These are phyloP conservation scores for Fusarium odoratissimum DNA, from an alignment of 2,329 filamentous ascomycete genomes.

Conservation along the genomic window DNA sequence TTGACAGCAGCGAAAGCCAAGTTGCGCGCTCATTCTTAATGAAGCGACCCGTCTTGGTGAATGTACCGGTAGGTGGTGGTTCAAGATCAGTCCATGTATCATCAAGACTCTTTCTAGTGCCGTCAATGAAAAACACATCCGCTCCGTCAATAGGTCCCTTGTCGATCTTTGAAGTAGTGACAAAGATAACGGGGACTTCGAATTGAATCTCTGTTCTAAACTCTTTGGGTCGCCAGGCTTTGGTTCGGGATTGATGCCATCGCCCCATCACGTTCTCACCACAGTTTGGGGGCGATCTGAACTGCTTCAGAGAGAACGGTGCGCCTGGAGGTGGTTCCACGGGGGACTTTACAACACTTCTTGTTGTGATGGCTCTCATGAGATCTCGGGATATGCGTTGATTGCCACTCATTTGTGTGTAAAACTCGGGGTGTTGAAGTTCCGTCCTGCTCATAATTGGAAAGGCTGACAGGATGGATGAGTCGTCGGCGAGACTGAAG, in stretches of 20 bases:
- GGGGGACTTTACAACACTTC: slow-evolving; percentile 14
- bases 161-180: too few species aligned
- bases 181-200: slow-evolving; percentile 11
- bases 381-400: slow-evolving; percentile 9
- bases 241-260: slow-evolving; percentile 17
- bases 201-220: slow-evolving; percentile 18
- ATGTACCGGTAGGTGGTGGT: neutral
- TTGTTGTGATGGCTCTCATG: slow-evolving; percentile 16
- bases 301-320: slow-evolving; percentile 20
- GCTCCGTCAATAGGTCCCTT: neutral
- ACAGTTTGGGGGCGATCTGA: slow-evolving; percentile 10
- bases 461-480: slow-evolving; percentile 18
- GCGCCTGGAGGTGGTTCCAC: neutral
- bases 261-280: slow-evolving; percentile 15
- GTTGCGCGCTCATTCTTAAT: slow-evolving; percentile 19
- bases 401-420: slow-evolving; percentile 2
- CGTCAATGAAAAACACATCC: slow-evolving; percentile 8
- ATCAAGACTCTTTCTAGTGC: slow-evolving; percentile 13
- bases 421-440: slow-evolving; percentile 19
- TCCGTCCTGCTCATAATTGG: slow-evolving; percentile 21
- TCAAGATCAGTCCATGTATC: slow-evolving; percentile 20
- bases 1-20: neutral
- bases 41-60: slow-evolving; percentile 5
- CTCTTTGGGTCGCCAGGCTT: slow-evolving; percentile 9
- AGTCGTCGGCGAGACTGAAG: slow-evolving; percentile 19